A percentile compares a stretch with the other conserved stretches of the same genome.
These are phyloP conservation scores for Achaetomiella virescens DNA, from an alignment of 495 filamentous ascomycete genomes.

Conservation along the genomic window DNA sequence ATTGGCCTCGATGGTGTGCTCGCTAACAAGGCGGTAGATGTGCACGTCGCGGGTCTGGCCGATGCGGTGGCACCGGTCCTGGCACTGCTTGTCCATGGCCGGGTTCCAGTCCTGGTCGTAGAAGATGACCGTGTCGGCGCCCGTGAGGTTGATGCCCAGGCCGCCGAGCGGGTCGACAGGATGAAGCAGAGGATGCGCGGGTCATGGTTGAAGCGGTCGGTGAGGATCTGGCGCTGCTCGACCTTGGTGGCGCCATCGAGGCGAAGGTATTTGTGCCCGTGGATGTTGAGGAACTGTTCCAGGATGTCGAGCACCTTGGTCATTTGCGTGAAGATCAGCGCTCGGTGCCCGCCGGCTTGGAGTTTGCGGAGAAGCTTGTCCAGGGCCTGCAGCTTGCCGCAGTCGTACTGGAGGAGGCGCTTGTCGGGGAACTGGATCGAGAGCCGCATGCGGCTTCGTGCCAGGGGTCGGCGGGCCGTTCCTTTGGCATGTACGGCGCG, in stretches of 20 bases:
- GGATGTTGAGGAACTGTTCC: conserved; percentile 96
- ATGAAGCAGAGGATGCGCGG: conserved; percentile 90
- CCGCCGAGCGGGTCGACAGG: conserved; percentile 92
- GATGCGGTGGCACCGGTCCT: conserved; percentile 95
- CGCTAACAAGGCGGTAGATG: conserved; percentile 94
- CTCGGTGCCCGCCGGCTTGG: conserved; percentile 84
- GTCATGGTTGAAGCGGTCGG: conserved; percentile 96
- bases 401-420: conserved; percentile 92
- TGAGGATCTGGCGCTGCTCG: conserved; percentile 90
- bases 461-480: conserved; percentile 64
- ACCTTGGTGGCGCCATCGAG: conserved; percentile 93
- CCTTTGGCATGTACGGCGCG: conserved; percentile 46
- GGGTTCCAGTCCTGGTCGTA: conserved; percentile 99
- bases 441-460: conserved; percentile 85
- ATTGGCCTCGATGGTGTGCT: conserved; percentile 98
- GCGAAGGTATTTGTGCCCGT: conserved; percentile 85
- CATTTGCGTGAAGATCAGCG: conserved; percentile 99
- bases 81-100: conserved; percentile 99
- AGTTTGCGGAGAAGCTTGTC: conserved; percentile 80
- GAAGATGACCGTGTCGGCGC: conserved; percentile 97
- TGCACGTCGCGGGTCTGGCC: conserved; percentile 97
- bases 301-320: conserved; percentile 97
- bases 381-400: conserved; percentile 90
- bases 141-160: conserved; percentile 92
- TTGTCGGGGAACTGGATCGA: conserved; percentile 97